These are phyloP conservation scores for Phymatotrichopsis omnivora DNA, from an alignment of 2,329 filamentous ascomycete genomes.

Conservation along the genomic window DNA sequence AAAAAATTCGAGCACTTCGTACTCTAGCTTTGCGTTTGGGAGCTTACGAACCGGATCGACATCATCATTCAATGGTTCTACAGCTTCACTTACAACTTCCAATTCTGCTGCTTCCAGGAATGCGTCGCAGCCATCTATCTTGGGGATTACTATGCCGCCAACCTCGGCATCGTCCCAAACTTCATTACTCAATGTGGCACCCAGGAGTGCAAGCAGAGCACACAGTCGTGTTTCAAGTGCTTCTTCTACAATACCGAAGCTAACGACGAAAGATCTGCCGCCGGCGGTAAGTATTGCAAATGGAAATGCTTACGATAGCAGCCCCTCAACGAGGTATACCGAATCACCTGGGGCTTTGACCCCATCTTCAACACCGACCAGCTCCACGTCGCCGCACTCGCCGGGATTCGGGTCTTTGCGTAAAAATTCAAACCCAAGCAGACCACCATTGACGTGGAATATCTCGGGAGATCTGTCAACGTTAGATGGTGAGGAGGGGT, in stretches of 20 bases:
- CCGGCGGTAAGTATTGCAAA: constrained; percentile 14
- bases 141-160: constrained; percentile 25
- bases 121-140: constrained; percentile 21
- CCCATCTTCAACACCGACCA: constrained; percentile 21
- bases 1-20: constrained; percentile 21
- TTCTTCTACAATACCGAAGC: constrained; percentile 1
- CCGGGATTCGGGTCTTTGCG: constrained; percentile 25
- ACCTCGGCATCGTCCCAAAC: constrained; percentile 14
- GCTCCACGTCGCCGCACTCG: constrained; percentile 24
- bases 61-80: constrained; percentile 25
- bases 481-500: not conserved
- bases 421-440: constrained; percentile 21
- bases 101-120: constrained; percentile 24
- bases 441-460: constrained; percentile 23
- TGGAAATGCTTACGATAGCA: constrained; percentile 18
- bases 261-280: constrained; percentile 3
- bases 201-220: too few species aligned
- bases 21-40: constrained; percentile 22
- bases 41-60: constrained; percentile 23
- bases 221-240: not conserved
- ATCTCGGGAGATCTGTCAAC: constrained; percentile 13
- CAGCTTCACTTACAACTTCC: constrained; percentile 23
- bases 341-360: constrained; percentile 24
- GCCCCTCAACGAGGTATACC: constrained; percentile 27
- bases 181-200: not conserved